Conservation (phyloP, 129 eudicot genomes). For the Lactuca sativa region DNA sequence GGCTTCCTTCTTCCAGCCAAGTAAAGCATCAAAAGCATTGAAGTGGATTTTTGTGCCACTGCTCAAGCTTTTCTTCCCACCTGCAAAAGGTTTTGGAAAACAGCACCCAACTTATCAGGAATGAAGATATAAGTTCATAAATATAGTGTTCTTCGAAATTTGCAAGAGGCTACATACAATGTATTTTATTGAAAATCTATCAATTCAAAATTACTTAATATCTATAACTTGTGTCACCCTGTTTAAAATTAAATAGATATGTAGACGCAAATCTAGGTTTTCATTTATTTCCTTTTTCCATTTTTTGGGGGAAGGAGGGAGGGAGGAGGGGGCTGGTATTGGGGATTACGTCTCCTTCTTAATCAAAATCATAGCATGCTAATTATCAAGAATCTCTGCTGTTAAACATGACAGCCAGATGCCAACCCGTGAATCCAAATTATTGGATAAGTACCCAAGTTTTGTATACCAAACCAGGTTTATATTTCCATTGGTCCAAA, state of each 20-base stretch:
- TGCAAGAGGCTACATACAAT: too few relatives aligned
- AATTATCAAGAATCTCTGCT: background rate
- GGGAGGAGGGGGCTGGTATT: too few relatives aligned
- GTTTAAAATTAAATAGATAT: too few relatives aligned
- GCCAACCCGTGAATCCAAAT: background rate
- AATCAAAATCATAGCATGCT: background rate
- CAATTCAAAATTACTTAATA: too few relatives aligned
- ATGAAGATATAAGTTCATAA: too few relatives aligned
- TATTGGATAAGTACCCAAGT: background rate
- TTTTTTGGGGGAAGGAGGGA: too few relatives aligned
- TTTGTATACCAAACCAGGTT: background rate
- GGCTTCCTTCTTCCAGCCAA: slow-evolving; percentile 85
- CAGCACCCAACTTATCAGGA: background rate
- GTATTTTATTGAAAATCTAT: too few relatives aligned
- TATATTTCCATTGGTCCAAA: background rate
- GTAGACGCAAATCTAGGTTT: too few relatives aligned
- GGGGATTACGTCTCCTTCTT: too few relatives aligned
- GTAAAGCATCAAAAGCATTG: slow-evolving; percentile 85
- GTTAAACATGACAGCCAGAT: background rate
- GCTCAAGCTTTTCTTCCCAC: slow-evolving; percentile 89
- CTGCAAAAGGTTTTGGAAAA: slow-evolving; percentile 41
- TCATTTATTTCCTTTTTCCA: too few relatives aligned
- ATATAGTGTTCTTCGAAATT: too few relatives aligned
- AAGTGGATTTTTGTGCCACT: slow-evolving; percentile 70
- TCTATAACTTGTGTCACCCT: too few relatives aligned